Percentiles rank a stretch among this genome's conserved stretches.
phyloP scores from a whole-genome alignment of 2,329 filamentous ascomycete species.

The Colletotrichum sp. region DNA sequence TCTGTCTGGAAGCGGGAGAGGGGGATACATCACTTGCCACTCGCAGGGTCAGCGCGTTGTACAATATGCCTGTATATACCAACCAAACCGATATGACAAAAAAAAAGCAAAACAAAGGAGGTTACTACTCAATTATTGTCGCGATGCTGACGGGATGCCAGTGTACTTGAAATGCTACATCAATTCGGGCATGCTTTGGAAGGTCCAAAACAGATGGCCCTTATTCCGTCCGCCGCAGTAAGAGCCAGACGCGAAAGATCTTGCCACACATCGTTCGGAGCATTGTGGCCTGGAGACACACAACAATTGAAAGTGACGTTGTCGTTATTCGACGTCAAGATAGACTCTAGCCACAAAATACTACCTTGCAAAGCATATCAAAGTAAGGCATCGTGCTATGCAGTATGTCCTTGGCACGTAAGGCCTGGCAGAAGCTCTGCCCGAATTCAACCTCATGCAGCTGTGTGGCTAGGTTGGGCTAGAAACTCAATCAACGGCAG shows the following conservation, averaged over 20 bases:
- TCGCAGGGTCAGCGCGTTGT: constrained; percentile 10
- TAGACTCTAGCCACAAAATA: not conserved
- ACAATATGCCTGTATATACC: constrained; percentile 21
- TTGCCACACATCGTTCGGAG: not conserved
- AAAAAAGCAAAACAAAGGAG: not conserved
- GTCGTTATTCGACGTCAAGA: not conserved
- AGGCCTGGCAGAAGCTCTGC: not conserved
- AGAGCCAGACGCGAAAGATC: not conserved
- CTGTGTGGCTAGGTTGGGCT: not conserved
- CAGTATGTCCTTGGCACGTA: not conserved
- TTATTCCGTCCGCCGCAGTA: not conserved
- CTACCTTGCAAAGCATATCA: not conserved
- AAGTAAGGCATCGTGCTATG: not conserved
- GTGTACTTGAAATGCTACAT: not conserved
- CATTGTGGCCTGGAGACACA: not conserved
- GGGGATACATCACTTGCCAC: constrained; percentile 10
- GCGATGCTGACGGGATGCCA: not conserved
- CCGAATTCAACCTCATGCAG: not conserved
- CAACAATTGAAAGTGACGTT: not conserved
- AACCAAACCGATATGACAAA: constrained; percentile 5
- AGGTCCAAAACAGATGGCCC: not conserved
- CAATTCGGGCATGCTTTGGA: not conserved
- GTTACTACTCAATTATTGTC: not conserved
- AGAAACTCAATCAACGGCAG: not conserved
- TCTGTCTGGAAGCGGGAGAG: not conserved